phyloP scores from a whole-genome alignment of 2,329 filamentous ascomycete genomes.

The Aspergillus thermomutatus region DNA sequence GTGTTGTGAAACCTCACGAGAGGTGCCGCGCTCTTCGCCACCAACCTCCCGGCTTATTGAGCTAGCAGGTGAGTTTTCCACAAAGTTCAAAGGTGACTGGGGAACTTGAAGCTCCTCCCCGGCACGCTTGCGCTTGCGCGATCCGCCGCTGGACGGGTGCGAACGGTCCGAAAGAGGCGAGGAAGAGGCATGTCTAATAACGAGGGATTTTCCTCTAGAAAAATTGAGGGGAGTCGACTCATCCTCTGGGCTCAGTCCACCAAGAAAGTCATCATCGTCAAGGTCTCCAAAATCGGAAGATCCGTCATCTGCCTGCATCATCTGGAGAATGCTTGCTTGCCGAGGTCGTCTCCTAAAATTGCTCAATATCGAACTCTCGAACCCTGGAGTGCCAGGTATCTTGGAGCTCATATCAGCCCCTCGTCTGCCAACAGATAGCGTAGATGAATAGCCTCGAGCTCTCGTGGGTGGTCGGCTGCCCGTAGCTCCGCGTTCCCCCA shows the following conservation, averaged over 20 bases:
- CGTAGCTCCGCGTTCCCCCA: constrained; percentile 28
- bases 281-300: constrained; percentile 31
- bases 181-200: constrained; percentile 16
- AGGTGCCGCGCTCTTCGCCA: not conserved
- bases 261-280: constrained; percentile 41
- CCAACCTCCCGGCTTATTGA: constrained; percentile 9
- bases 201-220: constrained; percentile 30
- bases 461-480: constrained; percentile 35
- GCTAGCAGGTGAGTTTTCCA: constrained; percentile 17
- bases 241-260: constrained; percentile 42
- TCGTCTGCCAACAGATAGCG: constrained; percentile 35
- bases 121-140: constrained; percentile 38
- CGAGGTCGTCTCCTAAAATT: constrained; percentile 43
- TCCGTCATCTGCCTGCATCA: constrained; percentile 42
- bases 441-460: constrained; percentile 39
- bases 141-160: constrained; percentile 25
- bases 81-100: constrained; percentile 18
- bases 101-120: constrained; percentile 26
- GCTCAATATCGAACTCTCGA: constrained; percentile 42
- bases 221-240: constrained; percentile 44
- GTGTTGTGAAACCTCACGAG: constrained; percentile 10
- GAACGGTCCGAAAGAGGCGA: constrained; percentile 24
- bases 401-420: constrained; percentile 35
- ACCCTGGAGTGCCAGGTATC: constrained; percentile 39
- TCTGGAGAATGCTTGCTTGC: constrained; percentile 44